phyloP scores from a whole-genome alignment of 108 stramenopile species.

The Hondaea fermentalgiana region DNA sequence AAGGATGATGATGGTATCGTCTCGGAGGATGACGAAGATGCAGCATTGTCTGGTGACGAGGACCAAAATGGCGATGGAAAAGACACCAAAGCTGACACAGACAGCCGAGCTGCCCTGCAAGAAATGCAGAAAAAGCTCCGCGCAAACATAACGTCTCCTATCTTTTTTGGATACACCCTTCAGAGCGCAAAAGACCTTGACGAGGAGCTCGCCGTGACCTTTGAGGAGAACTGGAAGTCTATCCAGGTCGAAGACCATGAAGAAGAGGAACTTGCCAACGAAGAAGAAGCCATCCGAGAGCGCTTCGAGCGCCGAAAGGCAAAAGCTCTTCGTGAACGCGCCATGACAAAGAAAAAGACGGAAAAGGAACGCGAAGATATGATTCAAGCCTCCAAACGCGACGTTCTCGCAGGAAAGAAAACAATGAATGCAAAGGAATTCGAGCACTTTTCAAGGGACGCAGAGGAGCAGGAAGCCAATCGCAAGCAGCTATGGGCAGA shows the following conservation, averaged over 20 bases:
- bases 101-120: not conserved
- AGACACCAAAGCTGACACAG: not conserved
- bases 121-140: not conserved
- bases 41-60: not conserved
- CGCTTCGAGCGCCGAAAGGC: not conserved
- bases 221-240: not conserved
- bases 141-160: not conserved
- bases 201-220: not conserved
- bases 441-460: not conserved
- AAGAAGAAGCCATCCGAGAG: not conserved
- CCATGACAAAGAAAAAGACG: not conserved
- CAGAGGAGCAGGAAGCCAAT: not conserved
- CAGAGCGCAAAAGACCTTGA: not conserved
- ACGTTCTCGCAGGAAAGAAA: not conserved
- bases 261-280: not conserved
- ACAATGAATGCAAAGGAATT: not conserved
- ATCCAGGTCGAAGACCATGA: not conserved
- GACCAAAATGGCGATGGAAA: not conserved
- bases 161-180: not conserved
- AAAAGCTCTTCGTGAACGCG: not conserved
- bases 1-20: not conserved
- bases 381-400: not conserved
- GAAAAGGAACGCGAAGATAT: not conserved
- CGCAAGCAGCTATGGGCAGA: not conserved
- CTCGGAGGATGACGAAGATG: not conserved